Conservation (phyloP, 805 yeast species). For the Blastobotrys muscicola region DNA sequence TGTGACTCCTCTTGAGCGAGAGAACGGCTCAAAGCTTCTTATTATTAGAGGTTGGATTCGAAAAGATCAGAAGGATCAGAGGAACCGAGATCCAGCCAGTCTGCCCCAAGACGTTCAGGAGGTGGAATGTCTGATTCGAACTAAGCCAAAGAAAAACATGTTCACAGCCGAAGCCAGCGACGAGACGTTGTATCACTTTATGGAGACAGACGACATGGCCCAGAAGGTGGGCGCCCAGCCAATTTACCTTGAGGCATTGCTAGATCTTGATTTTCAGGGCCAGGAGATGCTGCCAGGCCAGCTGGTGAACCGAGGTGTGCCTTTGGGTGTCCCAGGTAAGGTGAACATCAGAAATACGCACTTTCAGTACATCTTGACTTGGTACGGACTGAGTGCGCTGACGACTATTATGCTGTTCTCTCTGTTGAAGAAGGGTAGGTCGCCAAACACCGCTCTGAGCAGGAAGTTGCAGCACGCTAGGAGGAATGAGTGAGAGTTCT, state of each 20-base stretch:
- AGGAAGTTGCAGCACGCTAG: constrained; percentile 23
- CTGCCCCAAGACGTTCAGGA: constrained; percentile 65
- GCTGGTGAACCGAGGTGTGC: constrained; percentile 75
- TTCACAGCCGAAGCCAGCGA: constrained; percentile 65
- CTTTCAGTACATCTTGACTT: constrained; percentile 82
- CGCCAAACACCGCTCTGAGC: constrained; percentile 8
- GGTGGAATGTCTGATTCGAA: constrained; percentile 64
- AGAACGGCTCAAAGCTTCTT: constrained; percentile 67
- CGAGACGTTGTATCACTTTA: constrained; percentile 63
- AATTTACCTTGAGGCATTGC: constrained; percentile 64
- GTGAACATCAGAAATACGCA: constrained; percentile 83
- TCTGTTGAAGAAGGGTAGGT: constrained; percentile 37
- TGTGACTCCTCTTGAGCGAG: constrained; percentile 73
- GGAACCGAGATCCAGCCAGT: constrained; percentile 49
- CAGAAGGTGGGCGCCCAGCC: constrained; percentile 56
- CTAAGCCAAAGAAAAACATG: constrained; percentile 51
- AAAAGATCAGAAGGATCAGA: constrained; percentile 48
- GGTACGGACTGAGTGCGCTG: constrained; percentile 81
- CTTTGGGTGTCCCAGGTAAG: constrained; percentile 75
- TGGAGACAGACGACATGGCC: constrained; percentile 79
- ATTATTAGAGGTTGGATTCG: constrained; percentile 90
- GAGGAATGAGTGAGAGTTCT: constrained; percentile 4
- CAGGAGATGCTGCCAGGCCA: constrained; percentile 36
- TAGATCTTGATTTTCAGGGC: constrained; percentile 33
- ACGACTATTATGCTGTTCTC: constrained; percentile 57